These are phyloP conservation scores for Emergomyces pasteurianus DNA, from an alignment of 2,329 filamentous ascomycete species.

Conservation along the genomic window DNA sequence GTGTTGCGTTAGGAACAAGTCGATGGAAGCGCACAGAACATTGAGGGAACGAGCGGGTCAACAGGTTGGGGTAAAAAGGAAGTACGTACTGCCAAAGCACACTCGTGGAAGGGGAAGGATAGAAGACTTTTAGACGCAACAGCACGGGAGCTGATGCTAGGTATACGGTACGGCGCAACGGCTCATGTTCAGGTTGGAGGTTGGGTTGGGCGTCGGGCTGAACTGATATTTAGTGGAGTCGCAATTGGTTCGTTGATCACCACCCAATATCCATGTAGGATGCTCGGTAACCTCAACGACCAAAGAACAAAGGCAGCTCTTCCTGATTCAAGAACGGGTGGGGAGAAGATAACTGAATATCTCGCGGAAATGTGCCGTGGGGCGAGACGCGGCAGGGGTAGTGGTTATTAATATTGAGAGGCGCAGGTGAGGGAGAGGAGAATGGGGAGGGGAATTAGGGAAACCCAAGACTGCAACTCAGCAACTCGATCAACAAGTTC, in stretches of 20 bases:
- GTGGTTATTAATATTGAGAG: not conserved
- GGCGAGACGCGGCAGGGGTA: not conserved
- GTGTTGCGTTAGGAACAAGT: not conserved
- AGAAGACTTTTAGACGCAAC: slow-evolving; percentile 10
- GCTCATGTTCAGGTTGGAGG: slow-evolving; percentile 10
- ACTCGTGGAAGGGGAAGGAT: slow-evolving; percentile 9
- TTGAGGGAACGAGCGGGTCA: not conserved
- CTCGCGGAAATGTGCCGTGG: not conserved
- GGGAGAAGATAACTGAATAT: not conserved
- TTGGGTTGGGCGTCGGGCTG: slow-evolving; percentile 2
- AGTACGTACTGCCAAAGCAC: slow-evolving; percentile 18
- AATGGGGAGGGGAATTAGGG: not conserved
- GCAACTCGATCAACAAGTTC: not conserved
- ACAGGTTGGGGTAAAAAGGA: not conserved
- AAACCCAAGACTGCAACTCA: not conserved
- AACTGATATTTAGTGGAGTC: slow-evolving; percentile 3
- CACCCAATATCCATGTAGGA: slow-evolving; percentile 1
- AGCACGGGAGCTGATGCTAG: slow-evolving; percentile 11
- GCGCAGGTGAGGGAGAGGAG: not conserved
- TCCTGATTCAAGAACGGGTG: not conserved
- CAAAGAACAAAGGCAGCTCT: not conserved
- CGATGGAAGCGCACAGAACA: not conserved
- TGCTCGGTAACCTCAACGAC: not conserved
- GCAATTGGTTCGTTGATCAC: slow-evolving; percentile 2
- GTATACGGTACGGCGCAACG: slow-evolving; percentile 6